Percentiles rank a stretch among this genome's conserved stretches.
Evolutionary conservation across 805 yeast species (phyloP).

Genomic region (Phaffomyces antillensis): DNA sequence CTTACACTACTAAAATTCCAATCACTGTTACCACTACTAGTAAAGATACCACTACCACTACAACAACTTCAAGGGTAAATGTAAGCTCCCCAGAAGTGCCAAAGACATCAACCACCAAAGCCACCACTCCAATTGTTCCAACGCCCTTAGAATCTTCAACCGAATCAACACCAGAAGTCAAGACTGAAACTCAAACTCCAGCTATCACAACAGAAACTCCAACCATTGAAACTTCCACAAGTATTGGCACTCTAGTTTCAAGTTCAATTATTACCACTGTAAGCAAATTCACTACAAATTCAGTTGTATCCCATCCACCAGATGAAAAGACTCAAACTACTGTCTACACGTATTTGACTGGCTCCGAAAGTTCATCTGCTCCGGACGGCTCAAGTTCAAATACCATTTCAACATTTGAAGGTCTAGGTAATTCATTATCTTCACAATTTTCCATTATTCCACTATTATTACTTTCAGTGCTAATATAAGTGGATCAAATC

Average conservation of each 20-base stretch:
- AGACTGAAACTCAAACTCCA: too few species aligned
- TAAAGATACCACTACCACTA: neutral
- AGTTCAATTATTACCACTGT: too few species aligned
- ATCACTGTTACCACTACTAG: neutral
- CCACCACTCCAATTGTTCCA: neutral
- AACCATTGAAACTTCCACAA: neutral
- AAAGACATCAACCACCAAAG: neutral
- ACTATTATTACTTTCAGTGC: neutral
- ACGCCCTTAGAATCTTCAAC: neutral
- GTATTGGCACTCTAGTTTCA: neutral
- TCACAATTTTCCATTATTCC: neutral
- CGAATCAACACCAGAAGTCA: neutral
- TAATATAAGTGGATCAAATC: too few species aligned
- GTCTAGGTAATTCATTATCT: neutral
- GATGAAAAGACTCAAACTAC: neutral
- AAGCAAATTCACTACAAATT: neutral
- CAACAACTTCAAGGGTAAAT: neutral
- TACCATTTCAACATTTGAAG: neutral
- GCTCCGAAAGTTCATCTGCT: neutral
- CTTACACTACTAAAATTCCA: neutral
- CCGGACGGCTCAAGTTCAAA: neutral
- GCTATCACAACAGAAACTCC: neutral
- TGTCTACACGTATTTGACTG: neutral
- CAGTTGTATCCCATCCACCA: neutral
- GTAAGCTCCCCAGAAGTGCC: neutral